phyloP scores from a whole-genome alignment of 1,139 yeast genomes.

The Dujonia santamariae region DNA sequence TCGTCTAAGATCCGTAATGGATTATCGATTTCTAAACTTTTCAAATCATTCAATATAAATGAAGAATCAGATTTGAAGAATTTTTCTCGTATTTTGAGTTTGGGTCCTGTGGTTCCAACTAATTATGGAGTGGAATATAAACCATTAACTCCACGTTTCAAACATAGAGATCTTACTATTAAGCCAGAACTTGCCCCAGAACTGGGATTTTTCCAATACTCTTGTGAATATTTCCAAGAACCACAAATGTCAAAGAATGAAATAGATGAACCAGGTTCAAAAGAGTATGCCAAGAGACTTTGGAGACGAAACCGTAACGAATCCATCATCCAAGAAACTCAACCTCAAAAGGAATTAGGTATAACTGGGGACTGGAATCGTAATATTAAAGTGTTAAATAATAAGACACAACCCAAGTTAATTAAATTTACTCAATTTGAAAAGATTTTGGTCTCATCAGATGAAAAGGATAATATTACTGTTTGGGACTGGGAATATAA shows the following conservation, averaged over 20 bases:
- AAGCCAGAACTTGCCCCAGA: slow-evolving; percentile 56
- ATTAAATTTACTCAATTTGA: slow-evolving; percentile 89
- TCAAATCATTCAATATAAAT: slow-evolving; percentile 41
- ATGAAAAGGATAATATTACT: slow-evolving; percentile 78
- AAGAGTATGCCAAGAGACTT: slow-evolving; percentile 73
- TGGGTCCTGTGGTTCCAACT: slow-evolving; percentile 41
- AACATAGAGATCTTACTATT: slow-evolving; percentile 30
- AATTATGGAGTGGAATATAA: slow-evolving; percentile 48
- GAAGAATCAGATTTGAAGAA: slow-evolving; percentile 40
- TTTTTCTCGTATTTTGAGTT: slow-evolving; percentile 33
- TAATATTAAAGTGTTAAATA: slow-evolving; percentile 59
- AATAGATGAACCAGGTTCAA: slow-evolving; percentile 89
- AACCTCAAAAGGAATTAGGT: slow-evolving; percentile 82
- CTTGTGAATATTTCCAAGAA: slow-evolving; percentile 91
- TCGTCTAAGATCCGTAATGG: slow-evolving; percentile 33
- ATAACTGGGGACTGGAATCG: slow-evolving; percentile 84
- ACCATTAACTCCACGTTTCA: slow-evolving; percentile 54
- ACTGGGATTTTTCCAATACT: slow-evolving; percentile 82
- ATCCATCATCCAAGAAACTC: slow-evolving; percentile 80
- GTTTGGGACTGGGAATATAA: slow-evolving; percentile 86
- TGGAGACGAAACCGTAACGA: slow-evolving; percentile 95
- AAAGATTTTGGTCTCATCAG: slow-evolving; percentile 74
- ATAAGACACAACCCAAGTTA: slow-evolving; percentile 75
- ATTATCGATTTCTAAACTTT: slow-evolving; percentile 40
- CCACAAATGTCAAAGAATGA: slow-evolving; percentile 91